Conservation (phyloP, 495 filamentous ascomycete genomes). For the Penicillium alfredii region DNA sequence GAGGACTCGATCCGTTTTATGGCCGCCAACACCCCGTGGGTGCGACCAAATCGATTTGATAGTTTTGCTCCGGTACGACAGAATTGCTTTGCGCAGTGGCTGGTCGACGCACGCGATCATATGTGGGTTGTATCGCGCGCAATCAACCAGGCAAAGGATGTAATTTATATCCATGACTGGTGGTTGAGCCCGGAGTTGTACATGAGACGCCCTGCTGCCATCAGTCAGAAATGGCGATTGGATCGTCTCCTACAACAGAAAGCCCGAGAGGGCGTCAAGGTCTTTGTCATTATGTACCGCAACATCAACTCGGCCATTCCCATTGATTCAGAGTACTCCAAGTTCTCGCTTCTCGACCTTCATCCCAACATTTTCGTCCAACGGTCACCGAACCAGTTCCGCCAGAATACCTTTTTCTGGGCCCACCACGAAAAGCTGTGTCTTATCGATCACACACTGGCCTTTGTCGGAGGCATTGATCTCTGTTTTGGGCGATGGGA, state of each 20-base stretch:
- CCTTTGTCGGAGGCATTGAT: constrained; percentile 95
- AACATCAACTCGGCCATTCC: constrained; percentile 98
- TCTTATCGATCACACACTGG: constrained; percentile 91
- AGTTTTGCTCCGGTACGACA: constrained; percentile 90
- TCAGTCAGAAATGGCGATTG: constrained; percentile 97
- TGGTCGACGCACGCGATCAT: constrained; percentile 94
- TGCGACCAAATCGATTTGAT: constrained; percentile 74
- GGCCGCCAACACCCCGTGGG: constrained; percentile 73
- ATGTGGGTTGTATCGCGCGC: constrained; percentile 99
- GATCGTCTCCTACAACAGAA: constrained; percentile 93
- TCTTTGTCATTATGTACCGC: constrained; percentile 97
- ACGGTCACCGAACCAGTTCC: constrained; percentile 91
- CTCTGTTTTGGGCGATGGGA: constrained; percentile 98
- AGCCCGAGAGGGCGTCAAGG: constrained; percentile 89
- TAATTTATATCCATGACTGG: constrained; percentile 99
- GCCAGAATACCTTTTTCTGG: constrained; percentile 99
- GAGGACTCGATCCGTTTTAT: constrained; percentile 87
- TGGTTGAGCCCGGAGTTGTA: constrained; percentile 97
- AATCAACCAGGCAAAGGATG: constrained; percentile 96
- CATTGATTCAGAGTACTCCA: constrained; percentile 98
- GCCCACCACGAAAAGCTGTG: constrained; percentile 97
- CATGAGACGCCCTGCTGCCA: constrained; percentile 88
- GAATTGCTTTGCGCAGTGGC: constrained; percentile 88
- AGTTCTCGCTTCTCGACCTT: constrained; percentile 92
- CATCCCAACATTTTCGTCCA: constrained; percentile 96